Base-by-base conservation (phyloP, 2,329 filamentous ascomycete genomes). In the Microcyclosporella mali region DNA sequence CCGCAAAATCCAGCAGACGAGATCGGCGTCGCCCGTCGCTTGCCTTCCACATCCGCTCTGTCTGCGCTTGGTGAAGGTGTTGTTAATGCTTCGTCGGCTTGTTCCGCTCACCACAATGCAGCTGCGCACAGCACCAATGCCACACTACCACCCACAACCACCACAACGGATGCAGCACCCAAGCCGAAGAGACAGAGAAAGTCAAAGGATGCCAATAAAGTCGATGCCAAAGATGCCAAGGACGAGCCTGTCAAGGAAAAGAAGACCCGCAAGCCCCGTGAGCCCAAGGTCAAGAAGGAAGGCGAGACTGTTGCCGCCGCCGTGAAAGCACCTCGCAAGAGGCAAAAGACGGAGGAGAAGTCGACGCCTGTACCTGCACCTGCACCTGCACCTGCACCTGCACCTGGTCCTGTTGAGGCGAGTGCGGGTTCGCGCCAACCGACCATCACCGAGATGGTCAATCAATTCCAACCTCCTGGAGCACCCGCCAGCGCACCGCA, bases 271-370 rank as follows among this genome's bases (percentile, higher is more conserved):
- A 72, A 70, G 55, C 61, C 67, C 14, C 59, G 62, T 19, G 66
- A 68, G 42, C 63, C 67, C 37, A 56, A 84, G 73, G 58, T 77
- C 43, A 59, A 59, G 51, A 51, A 51, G 12, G 56, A 54, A 35
- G 47, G 43, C 25, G 45, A 35, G 11, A 37, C 47, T 25, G 52
- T 50, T 68, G 47, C 73, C 66, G 60, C 60, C 28, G 58, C 64
- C 3, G 61, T 56, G 33, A 45, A 66, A 25, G 57, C 61, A 34
- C 62, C 72, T 46, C 73, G 76, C 53, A 79, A 72, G 64, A 69
- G 70, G 55, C 61, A 69, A 57, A 65, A 65, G 55, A 56, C 62
- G 33, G 67, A 67, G 43, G 65, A 58, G 37, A 55, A 61, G 47
- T 33, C 39, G 19, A 35, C 47, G 34, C 37, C 37, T 17, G 43